These are phyloP conservation scores for Hypoxylon sp. DNA, from an alignment of 2,329 filamentous ascomycete genomes.

Conservation along the genomic window DNA sequence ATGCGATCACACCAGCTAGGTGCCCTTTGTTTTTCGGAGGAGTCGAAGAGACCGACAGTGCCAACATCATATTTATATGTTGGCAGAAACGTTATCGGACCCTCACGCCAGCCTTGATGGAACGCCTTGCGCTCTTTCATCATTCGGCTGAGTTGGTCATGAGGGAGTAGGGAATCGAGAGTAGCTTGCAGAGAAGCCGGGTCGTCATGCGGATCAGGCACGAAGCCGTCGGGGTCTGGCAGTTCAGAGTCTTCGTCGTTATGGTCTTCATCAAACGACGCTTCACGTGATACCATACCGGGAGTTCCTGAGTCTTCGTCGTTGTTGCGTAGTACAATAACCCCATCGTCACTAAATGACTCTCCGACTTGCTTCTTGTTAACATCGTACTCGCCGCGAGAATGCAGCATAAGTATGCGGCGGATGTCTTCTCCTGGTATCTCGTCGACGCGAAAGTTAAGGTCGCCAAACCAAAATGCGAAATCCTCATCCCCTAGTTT, in stretches of 20 bases:
- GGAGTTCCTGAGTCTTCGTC: constrained; percentile 56
- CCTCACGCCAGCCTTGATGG: constrained; percentile 92
- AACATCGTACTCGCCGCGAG: constrained; percentile 78
- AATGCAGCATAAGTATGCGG: constrained; percentile 83
- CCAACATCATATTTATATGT: constrained; percentile 99
- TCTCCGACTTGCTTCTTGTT: constrained; percentile 56
- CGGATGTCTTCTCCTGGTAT: constrained; percentile 92
- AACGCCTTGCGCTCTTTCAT: constrained; percentile 84
- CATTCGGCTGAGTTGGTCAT: constrained; percentile 84
- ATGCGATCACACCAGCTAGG: constrained; percentile 99
- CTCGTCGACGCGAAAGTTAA: constrained; percentile 92
- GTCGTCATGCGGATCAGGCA: constrained; percentile 77
- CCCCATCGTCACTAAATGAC: constrained; percentile 60
- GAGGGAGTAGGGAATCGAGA: constrained; percentile 84
- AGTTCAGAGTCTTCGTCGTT: constrained; percentile 55
- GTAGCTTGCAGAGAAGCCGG: constrained; percentile 91
- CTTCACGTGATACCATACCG: constrained; percentile 49
- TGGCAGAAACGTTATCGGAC: constrained; percentile 86
- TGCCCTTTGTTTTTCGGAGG: constrained; percentile 90
- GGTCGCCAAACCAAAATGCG: constrained; percentile 94
- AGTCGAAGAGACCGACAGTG: constrained; percentile 92
- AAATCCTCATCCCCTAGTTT: constrained; percentile 91
- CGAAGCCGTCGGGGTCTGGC: constrained; percentile 74
- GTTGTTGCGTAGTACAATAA: constrained; percentile 63
- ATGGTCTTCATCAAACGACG: constrained; percentile 48